Evolutionary conservation across 2,329 filamentous ascomycete genomes (phyloP), one percentile per base, ranked within the genome.

Genomic region (Myotisia sp.): DNA sequence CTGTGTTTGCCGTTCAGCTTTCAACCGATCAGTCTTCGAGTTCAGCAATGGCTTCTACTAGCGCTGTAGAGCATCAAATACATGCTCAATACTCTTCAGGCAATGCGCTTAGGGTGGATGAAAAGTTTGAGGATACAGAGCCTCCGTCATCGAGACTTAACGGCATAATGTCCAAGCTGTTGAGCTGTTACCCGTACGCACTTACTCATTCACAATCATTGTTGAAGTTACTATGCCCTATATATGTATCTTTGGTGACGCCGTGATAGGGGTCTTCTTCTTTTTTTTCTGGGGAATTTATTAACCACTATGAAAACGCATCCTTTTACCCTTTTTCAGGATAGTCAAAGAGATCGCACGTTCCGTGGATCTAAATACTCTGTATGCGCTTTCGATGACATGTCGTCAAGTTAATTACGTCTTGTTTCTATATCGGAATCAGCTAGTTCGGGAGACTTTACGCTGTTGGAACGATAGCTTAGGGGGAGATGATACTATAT

Each of bases 301-400:
- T 40, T 40, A 26, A 37, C 35, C 31, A 22, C 12, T n/a, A 29
- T 27, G 20, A 29, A 17, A 14, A 10, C 9, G 28, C 38, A 36
- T 39, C 31, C 21, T 40, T 43, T 48, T 37, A 45, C 41, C 34
- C 41, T 42, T 45, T 18, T 29, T 39, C 62, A 93, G 85, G 48
- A 74, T 93, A 51, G 74, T 81, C 46, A 72, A 75, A 43, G 71
- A 78, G 47, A 71, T 94, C 44, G 79, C 81, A 31, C 70, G 74
- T 20, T 70, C 72, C 46, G 74, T 94, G 53, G 87, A 95, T 54
- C 71, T 93, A 33, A 93, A 87, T 55, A 79, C 82, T 9, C 71
- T 94, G 47, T 78, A 92, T 55, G 76, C 78, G 43, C 72, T 95
- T 13, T 81, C 86, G 33, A 73, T 72, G 36, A 85, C 83, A 36